Evolutionary conservation across 257 asterid genomes (phyloP).

Genomic region (Voacanga thouarsii): DNA sequence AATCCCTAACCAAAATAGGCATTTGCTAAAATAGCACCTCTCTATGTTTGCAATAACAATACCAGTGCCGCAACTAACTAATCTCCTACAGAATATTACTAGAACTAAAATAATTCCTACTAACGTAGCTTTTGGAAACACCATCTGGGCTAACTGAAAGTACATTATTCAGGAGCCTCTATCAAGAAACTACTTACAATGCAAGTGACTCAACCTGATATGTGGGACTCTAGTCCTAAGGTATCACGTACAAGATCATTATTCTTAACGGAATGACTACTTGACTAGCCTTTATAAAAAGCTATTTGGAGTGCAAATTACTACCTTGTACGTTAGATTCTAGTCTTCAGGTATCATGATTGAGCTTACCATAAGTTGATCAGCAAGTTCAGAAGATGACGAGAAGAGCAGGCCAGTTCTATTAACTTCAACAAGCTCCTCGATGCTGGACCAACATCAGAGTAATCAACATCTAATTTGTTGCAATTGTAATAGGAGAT

Average conservation of each 20-base stretch:
- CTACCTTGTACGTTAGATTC: neutral
- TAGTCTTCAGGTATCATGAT: slow-evolving; percentile 1
- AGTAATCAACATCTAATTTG: slow-evolving; percentile 13
- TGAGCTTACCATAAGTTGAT: slow-evolving; percentile 76
- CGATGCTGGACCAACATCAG: slow-evolving; percentile 49
- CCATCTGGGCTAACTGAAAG: neutral
- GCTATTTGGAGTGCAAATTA: neutral
- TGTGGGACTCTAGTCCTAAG: neutral
- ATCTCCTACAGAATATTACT: neutral
- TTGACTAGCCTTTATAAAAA: neutral
- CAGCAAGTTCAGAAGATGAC: slow-evolving; percentile 86
- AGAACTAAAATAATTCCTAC: neutral
- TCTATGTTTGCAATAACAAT: too few species aligned
- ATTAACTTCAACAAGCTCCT: slow-evolving; percentile 82
- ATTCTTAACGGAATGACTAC: neutral
- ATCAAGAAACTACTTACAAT: neutral
- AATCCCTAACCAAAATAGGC: too few species aligned
- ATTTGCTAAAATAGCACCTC: neutral
- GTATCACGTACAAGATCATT: neutral
- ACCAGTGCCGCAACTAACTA: neutral
- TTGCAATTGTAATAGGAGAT: slow-evolving; percentile 1
- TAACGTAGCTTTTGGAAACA: neutral
- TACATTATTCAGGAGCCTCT: neutral
- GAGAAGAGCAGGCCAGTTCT: slow-evolving; percentile 92
- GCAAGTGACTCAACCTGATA: neutral